Percentiles rank a stretch among this genome's conserved stretches.
Conservation (phyloP, 306 rosid species). For the Fragaria vesca region DNA sequence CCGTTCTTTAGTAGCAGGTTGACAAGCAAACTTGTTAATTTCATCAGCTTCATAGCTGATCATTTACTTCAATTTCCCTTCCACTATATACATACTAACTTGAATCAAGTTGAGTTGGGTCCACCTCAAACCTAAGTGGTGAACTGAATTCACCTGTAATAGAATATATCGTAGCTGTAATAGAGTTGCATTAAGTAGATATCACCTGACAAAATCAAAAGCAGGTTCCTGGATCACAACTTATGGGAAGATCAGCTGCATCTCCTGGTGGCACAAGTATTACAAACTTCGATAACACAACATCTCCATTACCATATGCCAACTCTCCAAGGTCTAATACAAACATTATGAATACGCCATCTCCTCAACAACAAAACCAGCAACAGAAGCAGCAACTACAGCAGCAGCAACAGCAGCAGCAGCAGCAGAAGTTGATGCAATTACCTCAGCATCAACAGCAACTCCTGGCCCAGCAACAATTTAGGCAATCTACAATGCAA, state of each 20-base stretch:
- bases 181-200: background rate
- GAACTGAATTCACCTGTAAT: background rate
- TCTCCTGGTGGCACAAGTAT: slow-evolving; percentile 76
- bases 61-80: background rate
- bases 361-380: slow-evolving; percentile 89
- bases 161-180: background rate
- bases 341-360: slow-evolving; percentile 80
- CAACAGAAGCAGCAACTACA: slow-evolving; percentile 57
- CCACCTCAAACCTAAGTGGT: background rate
- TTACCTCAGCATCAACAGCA: slow-evolving; percentile 74
- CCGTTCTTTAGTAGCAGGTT: background rate
- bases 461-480: slow-evolving; percentile 83
- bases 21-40: background rate
- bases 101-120: background rate
- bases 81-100: background rate
- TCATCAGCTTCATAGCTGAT: background rate
- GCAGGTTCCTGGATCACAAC: slow-evolving; percentile 83
- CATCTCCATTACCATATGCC: slow-evolving; percentile 87
- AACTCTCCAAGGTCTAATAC: slow-evolving; percentile 89
- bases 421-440: slow-evolving; percentile 71
- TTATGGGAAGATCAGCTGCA: slow-evolving; percentile 88
- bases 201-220: slow-evolving; percentile 22
- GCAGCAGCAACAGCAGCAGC: slow-evolving; percentile 34
- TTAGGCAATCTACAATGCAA: slow-evolving; percentile 78
- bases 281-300: slow-evolving; percentile 70